Conservation (phyloP, 2,329 filamentous ascomycete genomes). For the Penicillium sp. region DNA sequence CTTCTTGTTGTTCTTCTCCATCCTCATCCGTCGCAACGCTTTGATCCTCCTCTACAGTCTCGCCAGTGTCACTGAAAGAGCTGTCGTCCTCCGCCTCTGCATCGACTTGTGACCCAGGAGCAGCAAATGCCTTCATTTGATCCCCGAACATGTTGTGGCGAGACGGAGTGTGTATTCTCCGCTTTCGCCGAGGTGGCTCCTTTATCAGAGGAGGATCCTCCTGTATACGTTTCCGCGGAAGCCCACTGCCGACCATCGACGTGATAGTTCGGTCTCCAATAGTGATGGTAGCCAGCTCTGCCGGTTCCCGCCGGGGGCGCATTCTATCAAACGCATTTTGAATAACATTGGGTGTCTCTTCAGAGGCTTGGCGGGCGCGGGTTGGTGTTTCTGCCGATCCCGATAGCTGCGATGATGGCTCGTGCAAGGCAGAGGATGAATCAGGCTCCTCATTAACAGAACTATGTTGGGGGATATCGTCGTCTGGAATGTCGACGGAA, state of each 20-base stretch:
- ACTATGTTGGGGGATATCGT: background rate
- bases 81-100: constrained; percentile 21
- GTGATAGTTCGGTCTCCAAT: constrained; percentile 69
- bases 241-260: constrained; percentile 63
- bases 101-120: constrained; percentile 52
- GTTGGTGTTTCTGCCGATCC: constrained; percentile 1
- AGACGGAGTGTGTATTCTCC: constrained; percentile 40
- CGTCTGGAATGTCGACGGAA: constrained; percentile 1
- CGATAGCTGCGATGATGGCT: constrained; percentile 17
- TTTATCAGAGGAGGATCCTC: constrained; percentile 25
- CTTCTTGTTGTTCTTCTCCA: constrained; percentile 21
- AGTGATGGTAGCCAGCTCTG: constrained; percentile 72
- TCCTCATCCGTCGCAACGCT: constrained; percentile 7
- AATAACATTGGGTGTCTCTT: constrained; percentile 49
- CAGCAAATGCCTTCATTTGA: constrained; percentile 56
- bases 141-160: constrained; percentile 46
- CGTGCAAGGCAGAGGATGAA: constrained; percentile 7
- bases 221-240: constrained; percentile 38
- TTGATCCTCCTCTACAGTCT: constrained; percentile 9
- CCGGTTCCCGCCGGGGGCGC: constrained; percentile 62
- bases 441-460: constrained; percentile 7
- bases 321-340: constrained; percentile 66
- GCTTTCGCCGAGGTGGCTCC: constrained; percentile 38
- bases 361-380: constrained; percentile 8
- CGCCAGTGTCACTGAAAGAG: constrained; percentile 11